These are phyloP conservation scores for Suillus paluster DNA, from an alignment of 768 basidiomycete species.

Conservation along the genomic window DNA sequence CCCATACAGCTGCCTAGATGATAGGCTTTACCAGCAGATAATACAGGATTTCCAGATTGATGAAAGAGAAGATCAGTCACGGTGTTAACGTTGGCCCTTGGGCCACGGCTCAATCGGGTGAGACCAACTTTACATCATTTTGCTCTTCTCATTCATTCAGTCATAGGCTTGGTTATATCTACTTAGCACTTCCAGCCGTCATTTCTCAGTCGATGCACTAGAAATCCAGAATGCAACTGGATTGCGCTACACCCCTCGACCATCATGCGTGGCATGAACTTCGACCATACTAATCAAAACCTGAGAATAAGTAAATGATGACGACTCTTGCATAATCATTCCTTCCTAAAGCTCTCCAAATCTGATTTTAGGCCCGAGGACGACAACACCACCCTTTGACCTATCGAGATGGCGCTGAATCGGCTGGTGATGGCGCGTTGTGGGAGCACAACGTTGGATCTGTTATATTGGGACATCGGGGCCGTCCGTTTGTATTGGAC, in stretches of 20 bases:
- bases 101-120: constrained; percentile 32
- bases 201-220: background rate
- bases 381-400: no score
- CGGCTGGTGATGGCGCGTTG: no score
- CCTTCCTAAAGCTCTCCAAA: no score
- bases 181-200: background rate
- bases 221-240: background rate
- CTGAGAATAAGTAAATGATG: no score
- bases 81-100: background rate
- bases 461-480: no score
- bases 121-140: background rate
- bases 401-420: no score
- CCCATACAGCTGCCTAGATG: background rate
- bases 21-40: background rate
- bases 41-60: background rate
- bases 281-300: no score
- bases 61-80: background rate
- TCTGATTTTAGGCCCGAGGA: no score
- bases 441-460: no score
- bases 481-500: no score
- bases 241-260: background rate
- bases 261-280: background rate
- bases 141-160: background rate
- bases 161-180: constrained; percentile 35
- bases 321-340: no score